Conservation (phyloP, 345 rosid species). For the Geranium brycei region DNA sequence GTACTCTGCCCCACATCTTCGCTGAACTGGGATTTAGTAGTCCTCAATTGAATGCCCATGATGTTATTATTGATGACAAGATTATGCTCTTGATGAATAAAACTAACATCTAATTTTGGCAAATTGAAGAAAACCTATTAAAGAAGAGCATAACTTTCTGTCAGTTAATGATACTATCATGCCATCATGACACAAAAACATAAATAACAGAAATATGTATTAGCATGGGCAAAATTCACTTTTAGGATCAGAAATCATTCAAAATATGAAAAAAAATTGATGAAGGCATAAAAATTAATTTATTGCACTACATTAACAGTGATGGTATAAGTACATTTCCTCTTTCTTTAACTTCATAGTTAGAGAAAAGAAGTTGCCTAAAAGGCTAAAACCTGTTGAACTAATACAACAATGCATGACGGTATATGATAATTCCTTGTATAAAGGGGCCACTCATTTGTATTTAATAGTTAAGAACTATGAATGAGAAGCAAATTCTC, state of each 20-base stretch:
- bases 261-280: too few relatives aligned
- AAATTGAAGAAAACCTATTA: slow-evolving; percentile 57
- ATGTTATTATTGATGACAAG: slow-evolving; percentile 63
- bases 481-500: too few relatives aligned
- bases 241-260: background rate
- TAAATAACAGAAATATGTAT: too few relatives aligned
- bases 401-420: background rate
- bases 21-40: slow-evolving; percentile 47
- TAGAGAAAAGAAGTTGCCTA: background rate
- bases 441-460: too few relatives aligned
- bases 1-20: slow-evolving; percentile 93
- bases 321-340: background rate
- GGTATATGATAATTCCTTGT: too few relatives aligned
- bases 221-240: too few relatives aligned
- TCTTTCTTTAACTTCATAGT: too few relatives aligned
- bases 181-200: background rate
- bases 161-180: background rate
- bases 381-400: background rate
- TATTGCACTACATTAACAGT: background rate
- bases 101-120: slow-evolving; percentile 75
- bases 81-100: slow-evolving; percentile 52
- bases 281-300: background rate
- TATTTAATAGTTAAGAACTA: too few relatives aligned
- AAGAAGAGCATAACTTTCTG: slow-evolving; percentile 12
- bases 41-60: slow-evolving; percentile 66